These are phyloP conservation scores for Wickerhamiella lipophila DNA, from an alignment of 805 yeast genomes.

Conservation along the genomic window DNA sequence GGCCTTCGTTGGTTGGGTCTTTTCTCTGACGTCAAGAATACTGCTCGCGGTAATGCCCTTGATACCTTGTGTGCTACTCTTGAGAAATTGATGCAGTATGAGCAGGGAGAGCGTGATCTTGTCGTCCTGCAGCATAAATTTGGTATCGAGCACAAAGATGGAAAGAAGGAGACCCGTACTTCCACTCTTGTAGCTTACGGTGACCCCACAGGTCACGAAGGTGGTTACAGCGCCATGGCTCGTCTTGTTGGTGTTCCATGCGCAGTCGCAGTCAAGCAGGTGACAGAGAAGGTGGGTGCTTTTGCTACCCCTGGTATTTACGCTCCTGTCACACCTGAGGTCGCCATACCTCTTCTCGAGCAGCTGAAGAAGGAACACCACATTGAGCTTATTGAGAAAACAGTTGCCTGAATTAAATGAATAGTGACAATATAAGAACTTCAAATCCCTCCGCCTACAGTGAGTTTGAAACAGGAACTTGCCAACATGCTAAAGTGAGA, in stretches of 20 bases:
- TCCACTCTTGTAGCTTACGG: slow-evolving; percentile 94
- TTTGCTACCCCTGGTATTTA: slow-evolving; percentile 67
- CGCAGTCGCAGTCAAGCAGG: slow-evolving; percentile 84
- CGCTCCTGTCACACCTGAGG: slow-evolving; percentile 87
- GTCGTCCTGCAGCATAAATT: slow-evolving; percentile 95
- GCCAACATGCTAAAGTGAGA: not conserved
- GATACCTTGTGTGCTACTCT: slow-evolving; percentile 95
- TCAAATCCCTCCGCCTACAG: no score
- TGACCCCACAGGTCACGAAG: slow-evolving; percentile 45
- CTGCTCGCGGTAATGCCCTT: slow-evolving; percentile 86
- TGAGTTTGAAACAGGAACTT: no score
- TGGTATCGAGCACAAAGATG: slow-evolving; percentile 94
- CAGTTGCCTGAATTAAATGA: slow-evolving; percentile 29
- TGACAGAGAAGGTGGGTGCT: slow-evolving; percentile 54
- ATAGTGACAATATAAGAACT: not conserved
- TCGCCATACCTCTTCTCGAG: slow-evolving; percentile 83
- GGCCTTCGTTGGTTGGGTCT: slow-evolving; percentile 94
- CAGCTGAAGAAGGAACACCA: slow-evolving; percentile 81
- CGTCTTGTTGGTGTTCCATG: slow-evolving; percentile 97
- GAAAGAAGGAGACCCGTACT: slow-evolving; percentile 80
- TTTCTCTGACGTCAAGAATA: slow-evolving; percentile 60
- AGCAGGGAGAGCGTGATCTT: slow-evolving; percentile 87
- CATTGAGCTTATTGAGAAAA: slow-evolving; percentile 80
- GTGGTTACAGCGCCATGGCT: slow-evolving; percentile 97
- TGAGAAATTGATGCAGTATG: slow-evolving; percentile 93